phyloP scores from a whole-genome alignment of 441 rosid species.

The Pelargonium australe region DNA sequence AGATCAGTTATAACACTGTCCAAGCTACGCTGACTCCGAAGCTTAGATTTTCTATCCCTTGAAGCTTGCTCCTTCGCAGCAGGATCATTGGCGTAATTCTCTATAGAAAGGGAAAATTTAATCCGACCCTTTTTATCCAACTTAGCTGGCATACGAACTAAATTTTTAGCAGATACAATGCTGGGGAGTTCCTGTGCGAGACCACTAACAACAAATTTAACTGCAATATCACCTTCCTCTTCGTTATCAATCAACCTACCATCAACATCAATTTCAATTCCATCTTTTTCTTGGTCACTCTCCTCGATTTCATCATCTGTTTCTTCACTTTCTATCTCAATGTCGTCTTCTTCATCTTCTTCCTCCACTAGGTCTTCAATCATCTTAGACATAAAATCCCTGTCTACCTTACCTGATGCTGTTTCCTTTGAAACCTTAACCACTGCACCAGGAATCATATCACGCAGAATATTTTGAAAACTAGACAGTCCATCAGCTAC shows the following conservation, averaged over 20 bases:
- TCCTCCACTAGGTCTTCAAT: constrained; percentile 79
- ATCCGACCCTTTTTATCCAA: constrained; percentile 50
- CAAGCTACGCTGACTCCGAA: constrained; percentile 51
- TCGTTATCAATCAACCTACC: constrained; percentile 47
- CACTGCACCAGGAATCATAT: constrained; percentile 82
- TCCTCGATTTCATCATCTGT: constrained; percentile 52
- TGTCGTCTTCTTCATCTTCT: constrained; percentile 49
- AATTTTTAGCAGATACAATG: constrained; percentile 41
- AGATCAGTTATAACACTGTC: constrained; percentile 72
- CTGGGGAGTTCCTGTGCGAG: constrained; percentile 57
- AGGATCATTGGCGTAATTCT: constrained; percentile 47
- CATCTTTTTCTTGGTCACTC: constrained; percentile 50
- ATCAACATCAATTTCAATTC: constrained; percentile 49
- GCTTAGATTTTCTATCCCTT: constrained; percentile 46
- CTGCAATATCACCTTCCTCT: constrained; percentile 57
- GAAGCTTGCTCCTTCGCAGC: constrained; percentile 41
- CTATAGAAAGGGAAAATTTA: constrained; percentile 67
- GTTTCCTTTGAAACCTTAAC: constrained; percentile 87
- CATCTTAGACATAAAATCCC: constrained; percentile 79
- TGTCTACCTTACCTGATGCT: constrained; percentile 66
- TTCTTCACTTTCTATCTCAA: constrained; percentile 56
- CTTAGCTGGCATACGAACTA: constrained; percentile 72
- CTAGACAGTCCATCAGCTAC: constrained; percentile 69
- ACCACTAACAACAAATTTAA: constrained; percentile 73
- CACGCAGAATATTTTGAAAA: constrained; percentile 65